phyloP scores from a whole-genome alignment of 2,329 filamentous ascomycete species.

The Leptographium lundbergii region DNA sequence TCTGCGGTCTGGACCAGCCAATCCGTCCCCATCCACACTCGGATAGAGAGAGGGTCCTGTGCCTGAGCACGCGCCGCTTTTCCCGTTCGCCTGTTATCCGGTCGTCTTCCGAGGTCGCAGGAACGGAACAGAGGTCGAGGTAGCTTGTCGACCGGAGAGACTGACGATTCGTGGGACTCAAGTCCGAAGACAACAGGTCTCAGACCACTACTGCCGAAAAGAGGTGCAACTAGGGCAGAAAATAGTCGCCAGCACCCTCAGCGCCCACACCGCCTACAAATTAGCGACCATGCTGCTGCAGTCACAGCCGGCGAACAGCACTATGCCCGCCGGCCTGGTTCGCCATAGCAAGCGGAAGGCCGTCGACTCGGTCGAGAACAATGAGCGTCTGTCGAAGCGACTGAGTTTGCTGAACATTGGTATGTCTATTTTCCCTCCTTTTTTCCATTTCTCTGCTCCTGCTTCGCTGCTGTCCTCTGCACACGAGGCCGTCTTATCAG shows the following conservation, averaged over 20 bases:
- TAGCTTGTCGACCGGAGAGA: no score
- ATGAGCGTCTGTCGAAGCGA: constrained; percentile 71
- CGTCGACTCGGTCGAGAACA: constrained; percentile 35
- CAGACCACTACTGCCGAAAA: no score
- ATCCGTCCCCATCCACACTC: background rate
- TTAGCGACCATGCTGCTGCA: constrained; percentile 5
- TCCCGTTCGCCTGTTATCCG: no score
- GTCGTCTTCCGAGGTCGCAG: no score
- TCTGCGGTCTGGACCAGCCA: background rate
- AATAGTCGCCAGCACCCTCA: no score
- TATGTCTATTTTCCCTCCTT: constrained; percentile 23
- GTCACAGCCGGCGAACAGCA: background rate
- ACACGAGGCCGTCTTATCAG: background rate
- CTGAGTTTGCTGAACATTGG: constrained; percentile 73
- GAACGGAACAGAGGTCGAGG: no score
- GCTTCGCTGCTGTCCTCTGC: background rate
- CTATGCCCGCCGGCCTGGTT: background rate
- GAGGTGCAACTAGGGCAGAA: no score
- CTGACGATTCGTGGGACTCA: no score
- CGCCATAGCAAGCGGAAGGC: constrained; percentile 45
- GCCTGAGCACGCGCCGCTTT: no score
- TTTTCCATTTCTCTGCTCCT: background rate
- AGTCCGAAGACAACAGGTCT: no score
- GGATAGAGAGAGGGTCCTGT: no score
- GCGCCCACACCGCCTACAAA: no score